Evolutionary conservation across 805 yeast genomes (phyloP).

Genomic region (Teunomyces gatunensis): DNA sequence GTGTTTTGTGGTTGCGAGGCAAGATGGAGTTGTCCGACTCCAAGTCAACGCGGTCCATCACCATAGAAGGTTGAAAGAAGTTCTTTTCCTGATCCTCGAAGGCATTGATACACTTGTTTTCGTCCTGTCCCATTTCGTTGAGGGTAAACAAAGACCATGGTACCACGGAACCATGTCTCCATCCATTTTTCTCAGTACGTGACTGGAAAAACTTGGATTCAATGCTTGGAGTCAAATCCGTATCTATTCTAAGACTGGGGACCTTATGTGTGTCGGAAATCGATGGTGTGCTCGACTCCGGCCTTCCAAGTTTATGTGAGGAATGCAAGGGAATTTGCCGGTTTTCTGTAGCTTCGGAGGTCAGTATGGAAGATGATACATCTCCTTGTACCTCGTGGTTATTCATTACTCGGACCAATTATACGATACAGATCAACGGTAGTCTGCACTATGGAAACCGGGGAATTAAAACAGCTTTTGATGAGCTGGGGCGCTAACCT

Average conservation of each 20-base stretch:
- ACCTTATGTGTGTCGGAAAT: background rate
- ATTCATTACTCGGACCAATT: background rate
- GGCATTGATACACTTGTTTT: slow-evolving; percentile 11
- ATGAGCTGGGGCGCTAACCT: no score
- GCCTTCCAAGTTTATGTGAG: no score
- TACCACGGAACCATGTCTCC: slow-evolving; percentile 28
- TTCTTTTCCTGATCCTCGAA: slow-evolving; percentile 13
- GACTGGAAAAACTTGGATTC: background rate
- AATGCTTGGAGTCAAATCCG: background rate
- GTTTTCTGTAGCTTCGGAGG: background rate
- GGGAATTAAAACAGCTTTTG: no score
- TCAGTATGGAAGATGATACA: background rate
- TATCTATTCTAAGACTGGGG: background rate
- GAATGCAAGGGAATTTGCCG: background rate
- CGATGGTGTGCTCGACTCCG: background rate
- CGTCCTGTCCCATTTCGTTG: slow-evolving; percentile 7
- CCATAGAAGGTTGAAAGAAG: slow-evolving; percentile 20
- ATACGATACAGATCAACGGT: background rate
- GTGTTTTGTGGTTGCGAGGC: background rate
- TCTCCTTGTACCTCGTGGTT: background rate
- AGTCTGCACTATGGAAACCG: no score
- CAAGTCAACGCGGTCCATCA: slow-evolving; percentile 19
- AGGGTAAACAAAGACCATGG: slow-evolving; percentile 29
- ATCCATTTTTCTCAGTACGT: slow-evolving; percentile 8
- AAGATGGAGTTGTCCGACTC: background rate